A percentile compares a stretch with the other conserved stretches of the same genome.
Evolutionary conservation across 1,284 basidiomycete species (phyloP).

Genomic region (Rhodotorula glutinis): DNA sequence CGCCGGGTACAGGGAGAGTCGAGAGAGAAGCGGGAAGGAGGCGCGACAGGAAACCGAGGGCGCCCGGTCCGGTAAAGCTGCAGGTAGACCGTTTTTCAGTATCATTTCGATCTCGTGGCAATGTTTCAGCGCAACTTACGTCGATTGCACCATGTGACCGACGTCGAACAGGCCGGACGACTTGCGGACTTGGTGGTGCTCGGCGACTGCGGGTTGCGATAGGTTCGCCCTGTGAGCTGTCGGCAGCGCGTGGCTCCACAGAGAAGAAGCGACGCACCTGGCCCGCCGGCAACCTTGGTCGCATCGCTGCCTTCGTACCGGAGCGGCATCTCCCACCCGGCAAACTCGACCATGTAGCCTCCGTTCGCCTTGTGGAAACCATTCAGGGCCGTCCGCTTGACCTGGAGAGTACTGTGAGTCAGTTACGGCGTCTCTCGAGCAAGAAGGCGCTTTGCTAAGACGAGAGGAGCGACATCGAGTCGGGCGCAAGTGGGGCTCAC

Average conservation of each 20-base stretch:
- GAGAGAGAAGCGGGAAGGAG: slow-evolving; percentile 68
- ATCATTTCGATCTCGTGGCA: not conserved
- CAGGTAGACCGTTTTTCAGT: not conserved
- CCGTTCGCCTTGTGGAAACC: slow-evolving; percentile 74
- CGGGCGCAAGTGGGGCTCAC: slow-evolving; percentile 7
- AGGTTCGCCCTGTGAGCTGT: too few species aligned
- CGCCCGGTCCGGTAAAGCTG: slow-evolving; percentile 48
- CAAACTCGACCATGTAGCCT: slow-evolving; percentile 96
- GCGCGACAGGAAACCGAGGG: slow-evolving; percentile 48
- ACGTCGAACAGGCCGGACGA: slow-evolving; percentile 92
- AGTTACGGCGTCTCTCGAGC: not conserved
- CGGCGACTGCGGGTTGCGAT: slow-evolving; percentile 71
- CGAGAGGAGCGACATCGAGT: too few species aligned
- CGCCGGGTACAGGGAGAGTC: slow-evolving; percentile 63
- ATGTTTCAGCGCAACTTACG: slow-evolving; percentile 21
- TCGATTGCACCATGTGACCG: slow-evolving; percentile 77
- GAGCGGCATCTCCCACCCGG: slow-evolving; percentile 92
- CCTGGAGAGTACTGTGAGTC: not conserved
- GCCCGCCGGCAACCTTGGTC: slow-evolving; percentile 58
- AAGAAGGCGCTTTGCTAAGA: not conserved
- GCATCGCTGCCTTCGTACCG: slow-evolving; percentile 60
- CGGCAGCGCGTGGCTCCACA: too few species aligned
- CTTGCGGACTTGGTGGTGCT: slow-evolving; percentile 84
- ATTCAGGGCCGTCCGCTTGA: slow-evolving; percentile 67
- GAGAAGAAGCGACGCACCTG: slow-evolving; percentile 55